Evolutionary conservation across 2,329 filamentous ascomycete genomes (phyloP), one percentile per base, ranked within the genome.

Genomic region (Ilyonectria destructans): DNA sequence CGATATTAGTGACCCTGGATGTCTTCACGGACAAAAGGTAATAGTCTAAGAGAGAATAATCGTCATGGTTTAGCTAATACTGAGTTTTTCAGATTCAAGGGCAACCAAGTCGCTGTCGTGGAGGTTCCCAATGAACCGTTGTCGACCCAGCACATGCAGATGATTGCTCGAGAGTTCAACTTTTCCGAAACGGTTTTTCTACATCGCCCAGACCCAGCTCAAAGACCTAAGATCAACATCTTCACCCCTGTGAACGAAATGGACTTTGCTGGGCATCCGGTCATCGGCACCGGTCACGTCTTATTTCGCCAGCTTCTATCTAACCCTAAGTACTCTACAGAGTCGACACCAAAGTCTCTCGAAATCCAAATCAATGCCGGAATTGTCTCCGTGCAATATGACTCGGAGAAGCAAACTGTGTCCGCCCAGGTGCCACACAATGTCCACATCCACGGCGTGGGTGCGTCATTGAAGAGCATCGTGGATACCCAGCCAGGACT

Each of bases 171-270:
- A 19, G 65, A 70, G n/a, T 70, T 70, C 61, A 70, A 70, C 54
- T 70, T 68, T 13, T 70, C 65, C 7, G 68, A 70, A 40, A 68
- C 65, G 0, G 66, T 68, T 10, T 70, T 70, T 43, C 29, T 70
- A 17, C 31, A 56, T n/a, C 1, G 13, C 15, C 5, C 1, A 31
- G 23, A 29, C 8, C 13, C 21, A 6, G 46, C 13, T 29, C 46
- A n/a, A 29, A 17, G 13, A 13, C 46, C 10, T 15, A 10, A 13
- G 37, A 68, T 68, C 49, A 45, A 45, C 19, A 69, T 70, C 43
- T 70, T 70, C 40, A 70, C 65, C 6, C 66, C 66, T 0, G 65
- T 69, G 40, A 70, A 70, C 29, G 68, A 70, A 43, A 70, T 70
- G 68, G 65, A 69, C 23, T 70, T 70, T 60, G 68, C 68, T 8